Evolutionary conservation across 139 green algal species (phyloP), one percentile per base, ranked within the genome.

Genomic region (Eudorina sp.): DNA sequence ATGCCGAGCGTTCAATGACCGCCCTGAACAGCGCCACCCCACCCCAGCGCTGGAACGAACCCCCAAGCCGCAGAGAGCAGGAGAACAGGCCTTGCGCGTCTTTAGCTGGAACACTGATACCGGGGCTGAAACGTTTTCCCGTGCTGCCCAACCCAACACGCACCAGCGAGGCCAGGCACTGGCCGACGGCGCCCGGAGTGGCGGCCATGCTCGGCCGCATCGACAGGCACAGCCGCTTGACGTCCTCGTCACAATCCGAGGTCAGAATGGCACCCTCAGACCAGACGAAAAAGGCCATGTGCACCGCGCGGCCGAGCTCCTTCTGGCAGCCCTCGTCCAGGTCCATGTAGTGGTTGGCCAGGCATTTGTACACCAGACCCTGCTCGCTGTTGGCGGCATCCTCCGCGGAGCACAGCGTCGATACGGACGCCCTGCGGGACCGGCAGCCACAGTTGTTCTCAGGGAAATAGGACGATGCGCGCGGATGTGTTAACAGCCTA

Each of bases 221-320:
- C 19, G 53, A 43, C 43, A 92, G 87, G 88, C 93, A 96, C 23
- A 93, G 53, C 76, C 89, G 46, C 80, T 90, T 41, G 9, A 96
- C 93, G 80, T 97, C 95, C 0, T 55, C 85, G 83, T 99, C 96
- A 85, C 96, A 99, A 2, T 89, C 68, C 8, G 77, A 58, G 0
- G 96, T 99, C 27, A 99, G 84, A 36, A 91, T 91, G 51, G 88
- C 84, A 25, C 34, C 82, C 34, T 90, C 80, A 34, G 86, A 70
- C 93, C 97, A 99, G 31, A 95, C 92, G 90, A 92, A 98, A 75
- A 99, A 94, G 6, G 96, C 96, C 94, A 97, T 97, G 82, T 96
- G 94, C 38, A 97, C 92, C 2, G 95, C 95, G 34, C 96, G 94
- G 11, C 91, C 92, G 66, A 98, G 83, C 94, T 98, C 95, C 34